Conservation (phyloP, 1,284 basidiomycete species). For the Boletus smithii region DNA sequence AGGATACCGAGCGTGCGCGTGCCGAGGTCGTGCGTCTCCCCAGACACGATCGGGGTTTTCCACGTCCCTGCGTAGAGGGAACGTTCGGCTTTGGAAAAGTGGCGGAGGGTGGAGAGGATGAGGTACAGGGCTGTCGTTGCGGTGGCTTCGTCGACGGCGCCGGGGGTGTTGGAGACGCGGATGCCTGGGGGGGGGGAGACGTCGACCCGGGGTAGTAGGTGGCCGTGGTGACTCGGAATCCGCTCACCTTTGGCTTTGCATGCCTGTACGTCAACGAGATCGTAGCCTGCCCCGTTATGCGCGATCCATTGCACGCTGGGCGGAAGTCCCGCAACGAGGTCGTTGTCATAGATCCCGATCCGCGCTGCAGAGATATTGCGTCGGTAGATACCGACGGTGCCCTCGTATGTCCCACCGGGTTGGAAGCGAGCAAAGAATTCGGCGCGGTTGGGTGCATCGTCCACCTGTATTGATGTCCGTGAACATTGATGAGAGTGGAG, state of each 20-base stretch:
- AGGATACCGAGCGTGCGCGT: constrained; percentile 81
- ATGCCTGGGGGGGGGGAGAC: constrained; percentile 57
- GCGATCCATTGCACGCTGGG: constrained; percentile 77
- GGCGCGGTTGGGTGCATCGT: constrained; percentile 59
- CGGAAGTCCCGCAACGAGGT: constrained; percentile 63
- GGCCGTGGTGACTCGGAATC: background rate
- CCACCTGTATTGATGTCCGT: constrained; percentile 3
- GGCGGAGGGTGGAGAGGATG: constrained; percentile 78
- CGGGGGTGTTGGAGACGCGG: constrained; percentile 83
- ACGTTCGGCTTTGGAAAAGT: constrained; percentile 72
- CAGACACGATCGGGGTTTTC: constrained; percentile 48
- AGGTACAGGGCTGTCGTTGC: constrained; percentile 88
- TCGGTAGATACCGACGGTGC: constrained; percentile 77
- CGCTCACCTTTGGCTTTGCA: constrained; percentile 67
- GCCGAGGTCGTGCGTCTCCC: constrained; percentile 66
- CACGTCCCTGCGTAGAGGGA: constrained; percentile 57
- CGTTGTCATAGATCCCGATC: constrained; percentile 80
- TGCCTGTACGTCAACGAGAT: constrained; percentile 74
- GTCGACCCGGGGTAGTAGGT: no score
- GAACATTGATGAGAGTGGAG: background rate
- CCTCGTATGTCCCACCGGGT: constrained; percentile 69
- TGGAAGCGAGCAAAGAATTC: constrained; percentile 68
- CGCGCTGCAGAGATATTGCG: constrained; percentile 59
- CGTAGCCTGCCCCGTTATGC: constrained; percentile 88
- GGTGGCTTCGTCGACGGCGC: constrained; percentile 69